Base-by-base conservation (phyloP, 441 rosid genomes). In the Erysimum pusillum region DNA sequence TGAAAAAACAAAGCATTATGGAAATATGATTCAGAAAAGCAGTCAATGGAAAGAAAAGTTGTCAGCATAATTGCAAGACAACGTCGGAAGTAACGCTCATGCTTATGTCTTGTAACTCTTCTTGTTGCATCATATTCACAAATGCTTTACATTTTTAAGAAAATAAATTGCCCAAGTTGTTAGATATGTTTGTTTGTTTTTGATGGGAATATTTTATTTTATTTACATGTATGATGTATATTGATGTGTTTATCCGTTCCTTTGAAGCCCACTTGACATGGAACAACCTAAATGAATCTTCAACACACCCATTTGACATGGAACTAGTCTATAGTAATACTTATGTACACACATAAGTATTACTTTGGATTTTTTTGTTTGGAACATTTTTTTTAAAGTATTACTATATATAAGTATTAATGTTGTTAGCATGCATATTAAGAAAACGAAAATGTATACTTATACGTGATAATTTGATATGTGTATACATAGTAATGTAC, bases 51-150 rank as follows among this genome's bases (percentile, higher is more conserved):
- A 78, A 65, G 1, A 80, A 86, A 78, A 81, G 84, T 75, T 36
- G 84, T 80, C 81, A 61, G 58, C 79, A 85, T 85, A 76, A 81
- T 85, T 84, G 82, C 63, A 61, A 63, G 75, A 63, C 72, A 72
- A 68, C 35, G 46, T 76, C 25, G 69, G 69, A 76, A 74, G 72
- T 77, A 77, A 76, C 67, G 76, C 71, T 77, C 80, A 64, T 69
- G 80, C 76, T 67, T 74, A 79, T 65, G 76, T 61, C 69, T 78
- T 41, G 32, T 20, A 68, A 69, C 64, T 76, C 69, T 69, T 76
- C 48, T 59, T 46, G 57, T 76, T 76, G 46, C 46, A 60, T 45
- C 67, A 45, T 38, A 45, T 56, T 66, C 73, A 36, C 35, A 41
- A 22, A 22, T 22, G 18, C n/a, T 45, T 35, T 20, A 0, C 34